phyloP scores from a whole-genome alignment of 306 rosid species.

The Elaeagnus macrophylla region DNA sequence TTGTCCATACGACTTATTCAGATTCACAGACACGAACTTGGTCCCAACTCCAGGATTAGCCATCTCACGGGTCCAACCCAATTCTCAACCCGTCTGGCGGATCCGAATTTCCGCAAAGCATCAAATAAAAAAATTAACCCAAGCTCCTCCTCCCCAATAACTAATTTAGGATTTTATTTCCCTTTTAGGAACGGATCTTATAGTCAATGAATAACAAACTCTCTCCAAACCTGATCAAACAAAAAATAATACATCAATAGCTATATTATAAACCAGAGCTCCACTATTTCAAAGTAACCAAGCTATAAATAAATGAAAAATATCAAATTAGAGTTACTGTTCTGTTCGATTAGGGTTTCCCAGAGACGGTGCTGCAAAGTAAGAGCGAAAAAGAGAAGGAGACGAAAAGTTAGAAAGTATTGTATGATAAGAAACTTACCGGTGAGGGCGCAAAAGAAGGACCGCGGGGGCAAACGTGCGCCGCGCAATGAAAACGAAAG shows the following conservation, averaged over 20 bases:
- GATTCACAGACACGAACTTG: constrained; percentile 86
- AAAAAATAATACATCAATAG: background rate
- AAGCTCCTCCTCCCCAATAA: constrained; percentile 12
- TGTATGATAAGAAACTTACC: no score
- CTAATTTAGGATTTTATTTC: constrained; percentile 9
- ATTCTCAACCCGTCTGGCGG: constrained; percentile 34
- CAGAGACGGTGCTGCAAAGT: no score
- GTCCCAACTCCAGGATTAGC: constrained; percentile 78
- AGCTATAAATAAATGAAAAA: no score
- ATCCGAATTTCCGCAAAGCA: constrained; percentile 46
- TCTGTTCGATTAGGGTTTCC: no score
- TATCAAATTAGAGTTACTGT: no score
- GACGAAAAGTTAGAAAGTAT: no score
- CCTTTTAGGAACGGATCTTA: constrained; percentile 20
- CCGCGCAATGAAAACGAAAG: no score
- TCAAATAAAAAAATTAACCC: constrained; percentile 47
- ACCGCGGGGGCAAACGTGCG: no score
- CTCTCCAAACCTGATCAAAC: constrained; percentile 30
- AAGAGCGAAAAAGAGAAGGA: no score
- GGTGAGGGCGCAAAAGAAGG: no score
- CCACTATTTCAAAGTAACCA: background rate
- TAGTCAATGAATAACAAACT: constrained; percentile 3
- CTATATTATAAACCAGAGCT: constrained; percentile 8
- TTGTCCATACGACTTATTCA: constrained; percentile 95
- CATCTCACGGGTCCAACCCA: constrained; percentile 46